Evolutionary conservation across 1,284 basidiomycete genomes (phyloP), one percentile per base, ranked within the genome.

Genomic region (Trichosporon sp.): DNA sequence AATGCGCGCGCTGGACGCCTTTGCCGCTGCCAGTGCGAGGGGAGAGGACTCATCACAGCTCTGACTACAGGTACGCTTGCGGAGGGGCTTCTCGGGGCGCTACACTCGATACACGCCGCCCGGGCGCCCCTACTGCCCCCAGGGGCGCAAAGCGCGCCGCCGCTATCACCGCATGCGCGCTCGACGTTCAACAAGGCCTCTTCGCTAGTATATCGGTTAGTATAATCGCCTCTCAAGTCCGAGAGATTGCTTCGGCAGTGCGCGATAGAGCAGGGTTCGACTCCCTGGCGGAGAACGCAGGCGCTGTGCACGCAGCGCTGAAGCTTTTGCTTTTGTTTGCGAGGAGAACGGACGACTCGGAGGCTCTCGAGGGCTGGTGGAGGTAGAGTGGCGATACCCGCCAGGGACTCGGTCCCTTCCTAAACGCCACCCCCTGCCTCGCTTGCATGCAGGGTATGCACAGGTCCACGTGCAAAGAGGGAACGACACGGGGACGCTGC

Each of bases 171-270:
- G 15, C 4, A 51, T 7, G 7, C 47, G 21, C 23, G 4, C 47
- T 25, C 21, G 3, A 3, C 23, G 9, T 11, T 9, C 11, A 51
- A 23, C 47, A 25, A 51, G 9, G 21, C 11, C 47, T 51, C 47
- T 51, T 51, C 47, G 47, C 47, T 51, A 51, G 47, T 51, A 51
- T 51, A 51, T 51, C 47, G 47, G 47, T 51, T 51, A 51, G 47
- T 51, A 51, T 51, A 51, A 51, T 25, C 47, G 47, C 47, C 47
- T 51, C 47, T 51, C 47, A 51, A 51, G 38, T 42, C 38, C 38
- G n/a, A 51, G 47, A 51, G 47, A 51, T 21, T 51, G 21, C 21
- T 25, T 51, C 47, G 47, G n/a, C 21, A 51, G 47, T 51, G 21
- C 47, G 47, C 47, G 47, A 25, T 51, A 51, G 47, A 51, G 47